A percentile compares a stretch with the other conserved stretches of the same genome.
These are phyloP conservation scores for Blastocladiella emersonii DNA, from an alignment of 371 early-diverging fungal species.

Conservation along the genomic window DNA sequence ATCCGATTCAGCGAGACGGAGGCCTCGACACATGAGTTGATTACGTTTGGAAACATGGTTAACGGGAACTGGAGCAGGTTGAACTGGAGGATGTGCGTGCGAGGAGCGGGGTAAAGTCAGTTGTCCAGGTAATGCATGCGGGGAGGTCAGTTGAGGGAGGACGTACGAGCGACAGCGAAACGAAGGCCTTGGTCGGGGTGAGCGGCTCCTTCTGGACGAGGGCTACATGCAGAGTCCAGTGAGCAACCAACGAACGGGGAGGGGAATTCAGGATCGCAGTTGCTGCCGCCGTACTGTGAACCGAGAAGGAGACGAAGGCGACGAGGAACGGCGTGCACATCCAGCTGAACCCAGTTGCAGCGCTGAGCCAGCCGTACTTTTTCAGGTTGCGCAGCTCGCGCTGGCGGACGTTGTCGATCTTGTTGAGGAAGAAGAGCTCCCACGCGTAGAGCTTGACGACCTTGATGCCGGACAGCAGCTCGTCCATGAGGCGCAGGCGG, in stretches of 20 bases:
- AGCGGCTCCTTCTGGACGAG: conserved; percentile 39
- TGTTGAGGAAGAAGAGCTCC: background rate
- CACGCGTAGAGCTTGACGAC: conserved; percentile 71
- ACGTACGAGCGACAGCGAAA: conserved; percentile 53
- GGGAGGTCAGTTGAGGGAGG: no score
- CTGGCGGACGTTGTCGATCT: background rate
- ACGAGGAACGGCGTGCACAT: conserved; percentile 79
- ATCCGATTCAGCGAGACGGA: conserved; percentile 69
- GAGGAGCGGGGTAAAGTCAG: no score
- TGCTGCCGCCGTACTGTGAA: conserved; percentile 33
- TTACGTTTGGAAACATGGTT: conserved; percentile 53
- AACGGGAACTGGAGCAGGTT: conserved; percentile 88
- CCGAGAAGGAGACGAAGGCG: conserved; percentile 65
- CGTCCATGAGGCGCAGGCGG: conserved; percentile 63
- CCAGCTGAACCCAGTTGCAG: conserved; percentile 48
- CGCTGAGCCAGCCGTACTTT: conserved; percentile 32
- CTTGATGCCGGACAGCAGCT: conserved; percentile 81
- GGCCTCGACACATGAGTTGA: conserved; percentile 64
- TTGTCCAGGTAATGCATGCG: no score
- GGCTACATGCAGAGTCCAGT: conserved; percentile 14
- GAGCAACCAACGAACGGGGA: no score
- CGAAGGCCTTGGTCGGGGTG: conserved; percentile 66
- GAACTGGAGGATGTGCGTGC: conserved; percentile 25
- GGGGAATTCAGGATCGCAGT: no score
- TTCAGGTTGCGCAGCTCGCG: background rate